phyloP scores from a whole-genome alignment of 441 rosid genomes.

The Jatropha multifida region DNA sequence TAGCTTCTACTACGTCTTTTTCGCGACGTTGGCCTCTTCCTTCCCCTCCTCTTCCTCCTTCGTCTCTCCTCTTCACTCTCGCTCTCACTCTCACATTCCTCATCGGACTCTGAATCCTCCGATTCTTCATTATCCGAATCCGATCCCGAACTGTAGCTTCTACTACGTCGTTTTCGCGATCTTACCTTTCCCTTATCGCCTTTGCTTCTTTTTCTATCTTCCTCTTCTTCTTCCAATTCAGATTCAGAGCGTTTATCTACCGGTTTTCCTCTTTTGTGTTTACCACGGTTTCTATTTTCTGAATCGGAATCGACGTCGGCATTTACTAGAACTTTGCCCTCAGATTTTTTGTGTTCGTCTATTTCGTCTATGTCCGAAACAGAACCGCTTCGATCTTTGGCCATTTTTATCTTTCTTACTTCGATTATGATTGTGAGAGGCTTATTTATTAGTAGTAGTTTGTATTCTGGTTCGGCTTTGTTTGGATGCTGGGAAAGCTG shows the following conservation, averaged over 20 bases:
- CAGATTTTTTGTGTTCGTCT: slow-evolving; percentile 30
- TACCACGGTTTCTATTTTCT: slow-evolving; percentile 34
- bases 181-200: slow-evolving; percentile 37
- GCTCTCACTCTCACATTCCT: slow-evolving; percentile 22
- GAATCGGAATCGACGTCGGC: slow-evolving; percentile 25
- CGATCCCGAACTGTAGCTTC: slow-evolving; percentile 26
- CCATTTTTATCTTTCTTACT: slow-evolving; percentile 32
- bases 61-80: slow-evolving; percentile 33
- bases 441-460: not conserved
- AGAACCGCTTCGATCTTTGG: slow-evolving; percentile 41
- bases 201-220: slow-evolving; percentile 28
- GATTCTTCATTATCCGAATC: slow-evolving; percentile 12
- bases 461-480: not conserved
- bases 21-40: slow-evolving; percentile 17
- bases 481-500: not conserved
- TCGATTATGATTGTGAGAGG: not conserved
- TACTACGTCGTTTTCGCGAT: slow-evolving; percentile 37
- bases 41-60: slow-evolving; percentile 32
- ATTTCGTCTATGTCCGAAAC: slow-evolving; percentile 20
- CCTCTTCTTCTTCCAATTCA: slow-evolving; percentile 27
- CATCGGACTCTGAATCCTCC: slow-evolving; percentile 39
- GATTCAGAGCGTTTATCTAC: slow-evolving; percentile 25
- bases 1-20: too few relatives aligned
- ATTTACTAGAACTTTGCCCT: slow-evolving; percentile 24
- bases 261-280: slow-evolving; percentile 27